Percentiles rank a stretch among this genome's conserved stretches.
phyloP scores from a whole-genome alignment of 2,329 filamentous ascomycete species.

The Zasmidium angulare region DNA sequence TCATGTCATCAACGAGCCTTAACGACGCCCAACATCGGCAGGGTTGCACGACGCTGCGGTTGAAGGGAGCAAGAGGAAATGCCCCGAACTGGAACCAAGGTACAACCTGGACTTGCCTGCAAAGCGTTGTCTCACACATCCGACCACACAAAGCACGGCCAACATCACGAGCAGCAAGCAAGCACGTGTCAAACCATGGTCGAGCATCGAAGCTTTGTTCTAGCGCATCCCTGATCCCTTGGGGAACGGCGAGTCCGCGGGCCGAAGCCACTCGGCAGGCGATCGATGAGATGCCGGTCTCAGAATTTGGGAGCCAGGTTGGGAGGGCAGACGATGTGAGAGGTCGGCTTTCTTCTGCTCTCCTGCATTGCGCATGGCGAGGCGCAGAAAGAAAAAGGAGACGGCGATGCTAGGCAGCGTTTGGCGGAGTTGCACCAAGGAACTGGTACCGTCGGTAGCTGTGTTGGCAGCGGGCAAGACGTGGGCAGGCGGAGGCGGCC shows the following conservation, averaged over 20 bases:
- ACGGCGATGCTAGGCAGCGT: not conserved
- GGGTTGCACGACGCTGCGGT: not conserved
- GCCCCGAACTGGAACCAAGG: not conserved
- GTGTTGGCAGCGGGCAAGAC: not conserved
- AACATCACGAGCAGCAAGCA: not conserved
- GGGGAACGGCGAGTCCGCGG: not conserved
- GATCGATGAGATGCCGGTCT: constrained; percentile 3
- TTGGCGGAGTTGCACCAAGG: not conserved
- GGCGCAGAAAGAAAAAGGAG: not conserved
- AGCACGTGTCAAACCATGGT: constrained; percentile 5
- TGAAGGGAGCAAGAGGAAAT: not conserved
- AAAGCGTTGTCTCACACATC: not conserved
- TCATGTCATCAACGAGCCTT: not conserved
- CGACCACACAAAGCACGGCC: not conserved
- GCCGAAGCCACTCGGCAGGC: constrained; percentile 5
- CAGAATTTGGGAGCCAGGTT: not conserved
- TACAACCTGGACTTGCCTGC: not conserved
- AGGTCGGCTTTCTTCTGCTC: not conserved
- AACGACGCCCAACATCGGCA: not conserved
- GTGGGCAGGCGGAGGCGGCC: not conserved
- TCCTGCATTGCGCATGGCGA: not conserved
- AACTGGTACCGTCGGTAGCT: not conserved
- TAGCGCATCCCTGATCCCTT: constrained; percentile 1
- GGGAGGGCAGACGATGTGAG: not conserved
- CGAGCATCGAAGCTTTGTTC: constrained; percentile 3